phyloP scores from a whole-genome alignment of 2,329 filamentous ascomycete genomes.

The Rhinocladiella similis region DNA sequence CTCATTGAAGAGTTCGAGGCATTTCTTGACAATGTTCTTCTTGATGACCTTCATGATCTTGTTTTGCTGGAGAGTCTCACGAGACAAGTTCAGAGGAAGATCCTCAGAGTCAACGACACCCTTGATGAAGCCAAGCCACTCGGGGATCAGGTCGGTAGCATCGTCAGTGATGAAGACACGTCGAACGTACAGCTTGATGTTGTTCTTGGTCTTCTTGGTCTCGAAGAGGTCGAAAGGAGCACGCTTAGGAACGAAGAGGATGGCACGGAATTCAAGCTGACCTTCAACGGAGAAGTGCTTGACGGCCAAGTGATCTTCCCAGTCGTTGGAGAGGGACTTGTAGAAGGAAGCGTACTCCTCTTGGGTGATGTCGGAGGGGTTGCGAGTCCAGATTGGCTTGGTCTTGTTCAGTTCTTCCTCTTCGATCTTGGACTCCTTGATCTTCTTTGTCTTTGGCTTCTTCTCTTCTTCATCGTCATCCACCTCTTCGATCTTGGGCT shows the following conservation, averaged over 20 bases:
- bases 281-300: conserved; percentile 99
- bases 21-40: conserved; percentile 99
- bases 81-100: conserved; percentile 97
- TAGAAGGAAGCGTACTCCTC: conserved; percentile 99
- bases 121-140: conserved; percentile 99
- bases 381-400: conserved; percentile 99
- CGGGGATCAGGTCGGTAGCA: conserved; percentile 96
- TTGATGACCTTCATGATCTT: conserved; percentile 99
- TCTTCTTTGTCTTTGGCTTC: conserved; percentile 97
- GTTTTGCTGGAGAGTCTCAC: conserved; percentile 99
- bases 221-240: conserved; percentile 99
- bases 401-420: conserved; percentile 99
- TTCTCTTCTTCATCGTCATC: conserved; percentile 86
- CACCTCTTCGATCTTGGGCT: conserved; percentile 92
- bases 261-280: conserved; percentile 99
- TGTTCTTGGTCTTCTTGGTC: conserved; percentile 99
- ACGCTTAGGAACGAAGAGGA: conserved; percentile 99
- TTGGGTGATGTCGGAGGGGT: conserved; percentile 88
- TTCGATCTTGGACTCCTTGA: conserved; percentile 98
- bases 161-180: conserved; percentile 99
- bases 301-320: conserved; percentile 98
- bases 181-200: conserved; percentile 99
- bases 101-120: conserved; percentile 99
- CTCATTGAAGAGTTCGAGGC: conserved; percentile 98
- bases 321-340: conserved; percentile 99